Conservation (phyloP, 345 rosid species). For the Hirschfeldia incana region DNA sequence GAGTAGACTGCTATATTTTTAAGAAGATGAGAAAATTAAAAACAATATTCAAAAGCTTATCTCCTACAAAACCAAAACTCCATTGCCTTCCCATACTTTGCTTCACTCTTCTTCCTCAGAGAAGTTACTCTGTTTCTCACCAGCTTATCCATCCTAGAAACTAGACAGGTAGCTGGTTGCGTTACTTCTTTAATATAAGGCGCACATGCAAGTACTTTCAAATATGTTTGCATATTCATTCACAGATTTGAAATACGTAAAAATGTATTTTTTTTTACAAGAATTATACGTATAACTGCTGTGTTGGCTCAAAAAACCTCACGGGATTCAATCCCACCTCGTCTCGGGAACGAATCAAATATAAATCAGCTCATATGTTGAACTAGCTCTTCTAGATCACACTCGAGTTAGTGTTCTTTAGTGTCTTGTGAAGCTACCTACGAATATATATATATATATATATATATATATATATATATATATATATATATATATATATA, state of each 20-base stretch:
- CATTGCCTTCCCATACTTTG: too few relatives aligned
- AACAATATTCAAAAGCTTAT: too few relatives aligned
- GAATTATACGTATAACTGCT: background rate
- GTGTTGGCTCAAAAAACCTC: too few relatives aligned
- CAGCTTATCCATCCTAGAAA: too few relatives aligned
- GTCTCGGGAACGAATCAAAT: too few relatives aligned
- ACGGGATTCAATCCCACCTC: too few relatives aligned
- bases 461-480: background rate
- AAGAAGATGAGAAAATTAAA: too few relatives aligned
- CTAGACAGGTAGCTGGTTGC: background rate
- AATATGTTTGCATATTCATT: background rate
- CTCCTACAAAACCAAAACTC: too few relatives aligned
- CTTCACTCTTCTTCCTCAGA: too few relatives aligned
- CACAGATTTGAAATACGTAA: too few relatives aligned
- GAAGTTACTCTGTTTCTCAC: too few relatives aligned
- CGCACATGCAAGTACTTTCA: background rate
- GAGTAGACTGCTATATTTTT: too few relatives aligned
- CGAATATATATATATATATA: background rate
- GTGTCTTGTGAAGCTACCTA: background rate
- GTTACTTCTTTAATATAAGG: background rate
- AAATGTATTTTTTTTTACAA: background rate
- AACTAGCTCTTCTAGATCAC: background rate
- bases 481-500: background rate
- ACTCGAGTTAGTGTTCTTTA: background rate
- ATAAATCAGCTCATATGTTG: background rate